A percentile compares a stretch with the other conserved stretches of the same genome.
These are phyloP conservation scores for Chaetomium tenue DNA, from an alignment of 495 filamentous ascomycete species.

Conservation along the genomic window DNA sequence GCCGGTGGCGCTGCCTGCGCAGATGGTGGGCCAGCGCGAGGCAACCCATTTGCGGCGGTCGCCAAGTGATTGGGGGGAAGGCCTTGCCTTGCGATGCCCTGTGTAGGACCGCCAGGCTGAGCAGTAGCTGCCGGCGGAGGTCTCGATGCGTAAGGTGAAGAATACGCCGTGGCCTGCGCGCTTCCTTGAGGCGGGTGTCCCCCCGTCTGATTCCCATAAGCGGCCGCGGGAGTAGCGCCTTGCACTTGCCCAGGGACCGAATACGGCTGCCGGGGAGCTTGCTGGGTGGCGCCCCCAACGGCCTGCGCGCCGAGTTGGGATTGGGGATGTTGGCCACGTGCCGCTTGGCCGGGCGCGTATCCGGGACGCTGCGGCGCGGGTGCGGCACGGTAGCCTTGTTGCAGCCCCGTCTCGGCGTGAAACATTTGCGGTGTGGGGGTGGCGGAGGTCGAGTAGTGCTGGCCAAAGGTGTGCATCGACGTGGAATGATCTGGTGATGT, in stretches of 20 bases:
- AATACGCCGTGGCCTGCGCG: conserved; percentile 42
- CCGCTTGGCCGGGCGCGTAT: conserved; percentile 29
- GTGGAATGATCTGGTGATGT: conserved; percentile 44
- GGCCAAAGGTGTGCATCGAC: conserved; percentile 31
- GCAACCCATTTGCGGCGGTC: conserved; percentile 28
- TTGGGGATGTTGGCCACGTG: conserved; percentile 29
- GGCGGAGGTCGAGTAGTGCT: conserved; percentile 29
- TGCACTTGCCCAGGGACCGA: conserved; percentile 33
- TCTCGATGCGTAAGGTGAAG: conserved; percentile 46
- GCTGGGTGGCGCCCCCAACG: conserved; percentile 26
- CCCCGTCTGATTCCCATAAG: conserved; percentile 31
- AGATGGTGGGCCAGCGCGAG: conserved; percentile 17
- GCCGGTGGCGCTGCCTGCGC: conserved; percentile 13
- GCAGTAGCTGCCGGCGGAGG: conserved; percentile 29
- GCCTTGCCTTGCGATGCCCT: conserved; percentile 25
- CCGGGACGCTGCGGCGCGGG: conserved; percentile 30
- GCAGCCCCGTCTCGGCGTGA: conserved; percentile 26
- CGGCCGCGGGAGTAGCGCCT: conserved; percentile 36
- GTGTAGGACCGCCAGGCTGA: conserved; percentile 24
- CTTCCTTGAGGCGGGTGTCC: conserved; percentile 35
- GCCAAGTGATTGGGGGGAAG: conserved; percentile 16
- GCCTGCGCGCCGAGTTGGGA: conserved; percentile 28
- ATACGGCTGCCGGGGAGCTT: conserved; percentile 35
- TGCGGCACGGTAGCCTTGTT: conserved; percentile 31
- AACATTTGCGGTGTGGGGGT: conserved; percentile 34